Percentiles rank a stretch among this genome's conserved stretches.
Evolutionary conservation across 345 rosid species (phyloP).

Genomic region (Boechera divaricarpa): DNA sequence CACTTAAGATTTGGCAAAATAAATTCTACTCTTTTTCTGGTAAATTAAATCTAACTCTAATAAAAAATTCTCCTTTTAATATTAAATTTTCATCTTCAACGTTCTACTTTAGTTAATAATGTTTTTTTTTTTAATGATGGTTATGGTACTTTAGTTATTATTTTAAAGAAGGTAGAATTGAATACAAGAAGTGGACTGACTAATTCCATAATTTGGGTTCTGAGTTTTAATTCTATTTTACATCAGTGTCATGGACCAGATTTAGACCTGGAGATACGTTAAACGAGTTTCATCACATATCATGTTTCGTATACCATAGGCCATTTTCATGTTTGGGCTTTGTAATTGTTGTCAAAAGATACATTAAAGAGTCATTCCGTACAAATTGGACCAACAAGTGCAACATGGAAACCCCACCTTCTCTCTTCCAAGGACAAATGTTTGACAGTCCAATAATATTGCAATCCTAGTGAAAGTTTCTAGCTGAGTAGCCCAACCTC

Average conservation of each 20-base stretch:
- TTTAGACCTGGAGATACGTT: conserved; percentile 1
- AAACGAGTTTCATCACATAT: neutral
- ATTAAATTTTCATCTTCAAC: neutral
- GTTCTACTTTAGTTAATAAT: neutral
- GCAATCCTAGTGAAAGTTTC: neutral
- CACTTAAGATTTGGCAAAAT: neutral
- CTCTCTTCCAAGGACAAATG: neutral
- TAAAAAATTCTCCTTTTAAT: neutral
- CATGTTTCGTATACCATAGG: neutral
- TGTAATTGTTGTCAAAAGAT: neutral
- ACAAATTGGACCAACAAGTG: conserved; percentile 17
- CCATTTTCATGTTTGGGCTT: neutral
- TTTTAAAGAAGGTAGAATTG: neutral
- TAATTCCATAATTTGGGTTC: neutral
- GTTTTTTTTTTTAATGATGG: no score
- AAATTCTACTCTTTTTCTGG: neutral
- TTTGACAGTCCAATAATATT: neutral
- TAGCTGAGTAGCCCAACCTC: neutral
- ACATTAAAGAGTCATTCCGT: conserved; percentile 2
- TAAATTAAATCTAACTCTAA: neutral
- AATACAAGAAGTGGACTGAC: neutral
- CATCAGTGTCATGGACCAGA: neutral
- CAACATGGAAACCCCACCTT: conserved; percentile 10
- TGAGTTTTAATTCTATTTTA: neutral
- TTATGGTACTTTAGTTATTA: neutral